Conservation (phyloP, 805 yeast genomes). For the Sugiyamaella floridensis region DNA sequence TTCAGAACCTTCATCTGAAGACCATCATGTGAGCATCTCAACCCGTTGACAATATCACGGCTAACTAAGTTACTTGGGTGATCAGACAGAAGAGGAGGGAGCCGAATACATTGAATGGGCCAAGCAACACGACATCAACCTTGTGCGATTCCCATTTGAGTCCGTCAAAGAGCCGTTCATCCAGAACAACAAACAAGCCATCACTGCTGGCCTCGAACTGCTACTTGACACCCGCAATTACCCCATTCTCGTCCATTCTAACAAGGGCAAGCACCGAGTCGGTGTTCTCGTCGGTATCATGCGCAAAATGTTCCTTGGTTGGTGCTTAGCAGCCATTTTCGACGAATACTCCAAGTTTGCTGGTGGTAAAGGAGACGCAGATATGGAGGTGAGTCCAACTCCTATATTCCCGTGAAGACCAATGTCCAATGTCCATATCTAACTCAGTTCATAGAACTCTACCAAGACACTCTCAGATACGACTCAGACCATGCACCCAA, state of each 20-base stretch:
- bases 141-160: slow-evolving; percentile 58
- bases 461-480: slow-evolving; percentile 53
- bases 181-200: slow-evolving; percentile 50
- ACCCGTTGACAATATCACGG: not conserved
- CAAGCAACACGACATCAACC: slow-evolving; percentile 41
- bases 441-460: slow-evolving; percentile 62
- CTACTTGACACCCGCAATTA: slow-evolving; percentile 49
- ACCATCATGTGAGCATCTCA: slow-evolving; percentile 59
- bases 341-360: slow-evolving; percentile 93
- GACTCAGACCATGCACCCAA: slow-evolving; percentile 49
- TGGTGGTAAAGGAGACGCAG: slow-evolving; percentile 87
- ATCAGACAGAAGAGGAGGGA: slow-evolving; percentile 41
- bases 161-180: slow-evolving; percentile 70
- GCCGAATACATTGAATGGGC: slow-evolving; percentile 69
- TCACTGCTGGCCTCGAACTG: slow-evolving; percentile 36
- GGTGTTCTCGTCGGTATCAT: slow-evolving; percentile 91
- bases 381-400: slow-evolving; percentile 53
- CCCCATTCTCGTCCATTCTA: slow-evolving; percentile 85
- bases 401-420: not conserved
- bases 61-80: slow-evolving; percentile 44
- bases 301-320: slow-evolving; percentile 79
- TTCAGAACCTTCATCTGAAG: slow-evolving; percentile 58
- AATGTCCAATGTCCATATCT: not conserved
- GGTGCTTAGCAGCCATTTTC: slow-evolving; percentile 89
- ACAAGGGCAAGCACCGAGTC: slow-evolving; percentile 95